Percentiles rank a stretch among this genome's conserved stretches.
These are phyloP conservation scores for Apiotrichum gamsii DNA, from an alignment of 1,284 basidiomycete species.

Conservation along the genomic window DNA sequence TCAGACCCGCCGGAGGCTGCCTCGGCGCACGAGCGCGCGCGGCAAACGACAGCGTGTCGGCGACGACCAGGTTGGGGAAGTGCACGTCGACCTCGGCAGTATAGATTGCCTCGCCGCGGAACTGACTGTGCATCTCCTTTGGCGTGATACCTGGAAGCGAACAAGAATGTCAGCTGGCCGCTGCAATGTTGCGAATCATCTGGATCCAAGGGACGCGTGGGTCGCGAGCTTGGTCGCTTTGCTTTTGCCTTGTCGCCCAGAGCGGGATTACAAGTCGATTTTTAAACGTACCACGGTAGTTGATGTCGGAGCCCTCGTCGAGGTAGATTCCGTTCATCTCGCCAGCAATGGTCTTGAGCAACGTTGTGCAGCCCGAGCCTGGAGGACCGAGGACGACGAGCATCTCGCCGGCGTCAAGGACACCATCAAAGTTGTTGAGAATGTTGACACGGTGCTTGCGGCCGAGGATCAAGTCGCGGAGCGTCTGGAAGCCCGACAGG, in stretches of 20 bases:
- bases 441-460: conserved; percentile 50
- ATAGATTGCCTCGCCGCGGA: conserved; percentile 50
- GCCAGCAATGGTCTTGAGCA: conserved; percentile 54
- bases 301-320: conserved; percentile 43
- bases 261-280: too few species aligned
- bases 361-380: conserved; percentile 57
- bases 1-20: conserved; percentile 47
- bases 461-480: conserved; percentile 40
- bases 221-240: too few species aligned
- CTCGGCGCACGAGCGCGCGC: conserved; percentile 42
- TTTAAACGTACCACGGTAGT: conserved; percentile 41
- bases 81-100: conserved; percentile 52
- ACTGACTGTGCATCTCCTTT: conserved; percentile 43
- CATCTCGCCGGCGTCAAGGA: conserved; percentile 53
- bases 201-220: too few species aligned
- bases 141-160: conserved; percentile 39
- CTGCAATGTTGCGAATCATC: too few species aligned
- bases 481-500: conserved; percentile 35
- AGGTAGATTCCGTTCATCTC: conserved; percentile 52
- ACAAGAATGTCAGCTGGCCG: conserved; percentile 8
- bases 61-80: conserved; percentile 52
- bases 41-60: conserved; percentile 47
- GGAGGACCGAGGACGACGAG: conserved; percentile 56
- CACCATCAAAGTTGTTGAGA: conserved; percentile 49
- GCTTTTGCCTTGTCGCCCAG: too few species aligned